These are phyloP conservation scores for Graphilbum fragrans DNA, from an alignment of 2,329 filamentous ascomycete species.

Conservation along the genomic window DNA sequence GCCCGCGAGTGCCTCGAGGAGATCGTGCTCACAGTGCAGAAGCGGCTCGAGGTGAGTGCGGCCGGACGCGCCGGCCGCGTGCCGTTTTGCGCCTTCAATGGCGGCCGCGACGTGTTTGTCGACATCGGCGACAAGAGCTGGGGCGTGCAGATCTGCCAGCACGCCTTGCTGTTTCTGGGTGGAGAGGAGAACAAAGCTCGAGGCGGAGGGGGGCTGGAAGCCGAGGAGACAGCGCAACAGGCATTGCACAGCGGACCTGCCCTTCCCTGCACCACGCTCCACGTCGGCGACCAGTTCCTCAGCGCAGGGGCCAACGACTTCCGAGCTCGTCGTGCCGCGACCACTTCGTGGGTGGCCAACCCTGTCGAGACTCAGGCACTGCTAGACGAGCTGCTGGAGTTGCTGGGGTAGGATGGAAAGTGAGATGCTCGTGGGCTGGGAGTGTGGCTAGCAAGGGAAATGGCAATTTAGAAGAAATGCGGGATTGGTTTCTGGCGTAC, in stretches of 20 bases:
- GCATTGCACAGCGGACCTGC: background rate
- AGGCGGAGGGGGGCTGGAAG: conserved; percentile 80
- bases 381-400: conserved; percentile 64
- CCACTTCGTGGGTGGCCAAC: conserved; percentile 93
- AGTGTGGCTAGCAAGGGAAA: no score
- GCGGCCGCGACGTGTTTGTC: conserved; percentile 93
- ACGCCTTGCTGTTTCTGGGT: conserved; percentile 9
- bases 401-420: conserved; percentile 35
- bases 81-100: conserved; percentile 97
- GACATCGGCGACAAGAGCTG: conserved; percentile 97
- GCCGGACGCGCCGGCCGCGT: conserved; percentile 46
- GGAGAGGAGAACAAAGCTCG: no score
- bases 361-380: conserved; percentile 82
- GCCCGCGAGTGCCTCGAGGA: conserved; percentile 86
- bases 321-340: conserved; percentile 82
- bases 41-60: conserved; percentile 71
- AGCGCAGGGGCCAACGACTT: conserved; percentile 95
- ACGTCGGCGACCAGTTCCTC: conserved; percentile 94
- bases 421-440: background rate
- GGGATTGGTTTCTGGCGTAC: no score
- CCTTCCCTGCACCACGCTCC: conserved; percentile 45
- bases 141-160: conserved; percentile 84
- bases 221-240: background rate
- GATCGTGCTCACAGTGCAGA: conserved; percentile 87
- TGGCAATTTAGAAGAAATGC: no score